phyloP scores from a whole-genome alignment of 78 protist genomes.

The Guillardia theta region DNA sequence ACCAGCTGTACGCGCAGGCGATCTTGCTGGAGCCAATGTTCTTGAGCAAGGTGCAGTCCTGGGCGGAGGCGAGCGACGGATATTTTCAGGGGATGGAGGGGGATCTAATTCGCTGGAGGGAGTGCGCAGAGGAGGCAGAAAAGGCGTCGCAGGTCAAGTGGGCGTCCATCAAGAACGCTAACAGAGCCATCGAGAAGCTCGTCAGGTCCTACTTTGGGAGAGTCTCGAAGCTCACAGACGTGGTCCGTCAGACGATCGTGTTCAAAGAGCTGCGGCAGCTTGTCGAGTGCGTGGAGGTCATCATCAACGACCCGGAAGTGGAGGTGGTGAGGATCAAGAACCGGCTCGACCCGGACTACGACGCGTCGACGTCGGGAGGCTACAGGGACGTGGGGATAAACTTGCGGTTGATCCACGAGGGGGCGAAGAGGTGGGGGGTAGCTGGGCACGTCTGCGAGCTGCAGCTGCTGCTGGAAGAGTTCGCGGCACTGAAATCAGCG shows the following conservation, averaged over 20 bases:
- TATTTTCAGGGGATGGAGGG: not conserved
- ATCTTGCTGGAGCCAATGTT: not conserved
- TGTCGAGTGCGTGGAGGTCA: not conserved
- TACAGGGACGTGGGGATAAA: not conserved
- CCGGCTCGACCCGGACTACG: not conserved
- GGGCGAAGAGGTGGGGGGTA: not conserved
- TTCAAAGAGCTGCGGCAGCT: not conserved
- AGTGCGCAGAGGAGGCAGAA: not conserved
- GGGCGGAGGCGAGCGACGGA: not conserved
- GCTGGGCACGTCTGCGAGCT: not conserved
- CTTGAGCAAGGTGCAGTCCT: not conserved
- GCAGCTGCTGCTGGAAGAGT: not conserved
- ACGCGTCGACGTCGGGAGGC: not conserved
- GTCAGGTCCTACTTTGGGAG: not conserved
- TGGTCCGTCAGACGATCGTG: not conserved
- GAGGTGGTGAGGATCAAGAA: not conserved
- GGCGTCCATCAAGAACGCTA: not conserved
- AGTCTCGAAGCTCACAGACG: not conserved
- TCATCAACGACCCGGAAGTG: not conserved
- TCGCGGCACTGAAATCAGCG: not conserved
- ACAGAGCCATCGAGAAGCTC: not conserved
- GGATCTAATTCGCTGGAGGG: not conserved
- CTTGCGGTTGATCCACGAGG: not conserved
- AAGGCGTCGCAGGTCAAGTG: not conserved
- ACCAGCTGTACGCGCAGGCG: slow-evolving; percentile 38